These are phyloP conservation scores for Candida tunisiensis DNA, from an alignment of 1,139 yeast species.

Conservation along the genomic window DNA sequence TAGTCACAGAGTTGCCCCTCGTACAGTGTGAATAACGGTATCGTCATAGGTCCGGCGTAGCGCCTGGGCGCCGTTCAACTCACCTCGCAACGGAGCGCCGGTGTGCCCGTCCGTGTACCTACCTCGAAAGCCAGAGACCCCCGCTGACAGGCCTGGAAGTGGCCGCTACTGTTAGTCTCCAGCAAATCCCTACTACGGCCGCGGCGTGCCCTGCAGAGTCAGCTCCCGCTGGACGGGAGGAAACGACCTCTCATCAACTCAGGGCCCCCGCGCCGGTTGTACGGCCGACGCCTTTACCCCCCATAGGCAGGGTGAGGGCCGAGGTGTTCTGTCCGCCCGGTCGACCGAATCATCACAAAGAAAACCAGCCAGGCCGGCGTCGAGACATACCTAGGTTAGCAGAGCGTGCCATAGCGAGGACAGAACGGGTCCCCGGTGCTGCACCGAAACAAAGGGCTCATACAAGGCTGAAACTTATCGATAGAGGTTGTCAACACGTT, in stretches of 20 bases:
- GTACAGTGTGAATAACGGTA: slow-evolving; percentile 6
- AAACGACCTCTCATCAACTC: slow-evolving; percentile 5
- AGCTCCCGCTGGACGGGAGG: slow-evolving; percentile 2
- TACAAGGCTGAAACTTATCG: too few species aligned
- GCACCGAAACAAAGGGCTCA: too few species aligned
- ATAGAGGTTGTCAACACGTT: too few species aligned
- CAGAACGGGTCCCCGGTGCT: too few species aligned
- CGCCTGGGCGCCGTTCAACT: neutral
- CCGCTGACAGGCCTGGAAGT: too few species aligned
- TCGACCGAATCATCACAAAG: slow-evolving; percentile 6
- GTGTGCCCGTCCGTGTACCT: neutral
- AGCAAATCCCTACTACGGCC: neutral
- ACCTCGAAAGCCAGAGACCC: slow-evolving; percentile 1
- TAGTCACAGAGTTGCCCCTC: slow-evolving; percentile 6
- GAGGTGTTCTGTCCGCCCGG: slow-evolving; percentile 6
- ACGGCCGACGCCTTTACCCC: slow-evolving; percentile 4
- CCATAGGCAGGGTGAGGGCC: too few species aligned
- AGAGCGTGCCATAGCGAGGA: too few species aligned
- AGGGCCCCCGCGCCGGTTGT: slow-evolving; percentile 3
- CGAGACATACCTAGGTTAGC: too few species aligned
- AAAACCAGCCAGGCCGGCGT: too few species aligned
- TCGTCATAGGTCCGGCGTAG: slow-evolving; percentile 4
- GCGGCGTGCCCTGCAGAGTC: slow-evolving; percentile 1
- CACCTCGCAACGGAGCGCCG: neutral
- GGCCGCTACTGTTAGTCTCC: neutral